These are phyloP conservation scores for Nemania sp. DNA, from an alignment of 2,329 filamentous ascomycete species.

Conservation along the genomic window DNA sequence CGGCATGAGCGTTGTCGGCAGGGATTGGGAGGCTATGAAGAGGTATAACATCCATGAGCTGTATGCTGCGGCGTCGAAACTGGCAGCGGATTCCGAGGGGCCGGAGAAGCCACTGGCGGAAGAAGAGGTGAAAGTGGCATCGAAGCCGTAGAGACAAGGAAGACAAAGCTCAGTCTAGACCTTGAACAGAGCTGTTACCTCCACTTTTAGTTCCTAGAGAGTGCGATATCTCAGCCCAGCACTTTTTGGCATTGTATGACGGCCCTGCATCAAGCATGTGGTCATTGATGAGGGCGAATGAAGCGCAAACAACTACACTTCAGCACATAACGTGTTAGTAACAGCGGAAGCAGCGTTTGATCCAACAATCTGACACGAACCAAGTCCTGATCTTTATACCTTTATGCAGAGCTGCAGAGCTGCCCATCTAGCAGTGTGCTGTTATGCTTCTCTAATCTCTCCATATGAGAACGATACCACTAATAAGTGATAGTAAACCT, in stretches of 20 bases:
- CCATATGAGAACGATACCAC: neutral
- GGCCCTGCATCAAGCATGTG: neutral
- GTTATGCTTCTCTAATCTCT: neutral
- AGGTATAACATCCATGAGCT: conserved; percentile 79
- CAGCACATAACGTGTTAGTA: neutral
- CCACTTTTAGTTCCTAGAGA: neutral
- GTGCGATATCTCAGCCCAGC: neutral
- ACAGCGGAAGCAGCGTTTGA: neutral
- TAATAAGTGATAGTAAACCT: neutral
- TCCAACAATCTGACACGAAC: neutral
- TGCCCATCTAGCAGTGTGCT: neutral
- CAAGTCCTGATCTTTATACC: neutral
- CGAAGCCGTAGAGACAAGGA: conserved; percentile 8
- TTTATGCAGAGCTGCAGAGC: neutral
- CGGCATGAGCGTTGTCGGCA: conserved; percentile 78
- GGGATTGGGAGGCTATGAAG: conserved; percentile 75
- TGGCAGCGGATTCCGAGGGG: conserved; percentile 25
- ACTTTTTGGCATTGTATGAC: neutral
- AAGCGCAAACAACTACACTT: neutral
- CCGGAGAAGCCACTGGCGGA: neutral
- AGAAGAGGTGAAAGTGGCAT: neutral
- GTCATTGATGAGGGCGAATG: neutral
- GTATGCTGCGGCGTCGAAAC: conserved; percentile 51
- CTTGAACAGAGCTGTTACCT: neutral
- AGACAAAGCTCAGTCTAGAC: conserved; percentile 16